Base-by-base conservation (phyloP, 2,329 filamentous ascomycete species). In the Penicillium capsulatum region DNA sequence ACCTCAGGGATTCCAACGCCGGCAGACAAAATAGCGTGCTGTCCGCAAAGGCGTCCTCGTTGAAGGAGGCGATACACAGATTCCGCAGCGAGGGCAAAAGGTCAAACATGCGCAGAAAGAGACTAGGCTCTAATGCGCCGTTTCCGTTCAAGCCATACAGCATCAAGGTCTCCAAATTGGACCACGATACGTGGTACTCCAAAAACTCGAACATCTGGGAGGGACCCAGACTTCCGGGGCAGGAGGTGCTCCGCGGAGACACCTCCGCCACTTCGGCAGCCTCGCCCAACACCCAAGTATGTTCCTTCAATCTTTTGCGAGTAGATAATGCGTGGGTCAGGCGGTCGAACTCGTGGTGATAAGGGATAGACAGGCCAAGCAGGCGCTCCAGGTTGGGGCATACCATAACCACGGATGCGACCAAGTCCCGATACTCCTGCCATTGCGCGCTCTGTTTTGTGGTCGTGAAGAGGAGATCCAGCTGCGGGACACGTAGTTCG, bases 301-400 rank as follows among this genome's bases (percentile, higher is more conserved):
- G 71, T 50, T 78, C 72, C 50, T 70, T 76, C 24, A 81, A 56
- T 35, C 71, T 70, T 36, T 66, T 63, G 28, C 76, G 65, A 4
- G 73, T 77, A 0, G 77, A 77, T 14, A 80, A 54, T 2, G 77
- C 75, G 52, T 79, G 68, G 8, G 70, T 75, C 14, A 77, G 56
- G 14, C 75, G 71, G 51, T 79, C 73, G 45, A 75, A 78, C 22
- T 72, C 64, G 41, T 76, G 73, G 27, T 68, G 65, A 48, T 74
- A 77, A 2, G 72, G 67, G n/a, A 74, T 61, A 34, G 71, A 67
- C 40, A 79, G 72, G 4, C 77, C 77, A 20, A 71, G 55, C 6
- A 81, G 58, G 17, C 69, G 67, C 57, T 80, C 75, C 15, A 81
- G 58, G 43, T 75, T 76, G 6, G 77, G 75, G 50, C 76, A 80